Conservation (phyloP, 169 alveolate genomes). For the Cryptosporidium ryanae region DNA sequence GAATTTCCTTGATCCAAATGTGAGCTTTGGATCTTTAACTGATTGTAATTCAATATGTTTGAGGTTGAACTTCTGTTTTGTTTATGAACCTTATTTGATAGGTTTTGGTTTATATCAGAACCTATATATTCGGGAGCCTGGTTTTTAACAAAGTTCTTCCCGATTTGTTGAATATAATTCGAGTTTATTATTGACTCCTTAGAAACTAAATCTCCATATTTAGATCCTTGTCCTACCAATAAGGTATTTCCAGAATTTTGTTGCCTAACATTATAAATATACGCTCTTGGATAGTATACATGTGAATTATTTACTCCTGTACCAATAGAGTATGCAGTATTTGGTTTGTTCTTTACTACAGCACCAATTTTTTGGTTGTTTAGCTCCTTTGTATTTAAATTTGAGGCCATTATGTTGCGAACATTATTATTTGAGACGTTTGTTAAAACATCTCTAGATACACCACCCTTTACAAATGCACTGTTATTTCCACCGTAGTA, state of each 20-base stretch:
- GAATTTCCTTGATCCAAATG: too few relatives aligned
- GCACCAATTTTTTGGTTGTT: slow-evolving; percentile 1
- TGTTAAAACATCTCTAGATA: neutral
- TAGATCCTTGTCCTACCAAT: slow-evolving; percentile 6
- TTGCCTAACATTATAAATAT: slow-evolving; percentile 21
- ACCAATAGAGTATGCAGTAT: slow-evolving; percentile 14
- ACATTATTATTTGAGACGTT: slow-evolving; percentile 1
- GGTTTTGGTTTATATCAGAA: too few relatives aligned
- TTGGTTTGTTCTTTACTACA: slow-evolving; percentile 1
- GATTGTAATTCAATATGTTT: slow-evolving; percentile 28
- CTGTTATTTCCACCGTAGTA: neutral
- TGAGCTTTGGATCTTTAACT: neutral
- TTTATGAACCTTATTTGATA: too few relatives aligned
- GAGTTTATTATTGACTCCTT: neutral
- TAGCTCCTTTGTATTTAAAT: neutral
- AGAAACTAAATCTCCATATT: neutral
- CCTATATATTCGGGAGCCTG: too few relatives aligned
- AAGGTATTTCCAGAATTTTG: slow-evolving; percentile 1
- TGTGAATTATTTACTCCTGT: slow-evolving; percentile 26
- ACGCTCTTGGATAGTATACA: slow-evolving; percentile 64
- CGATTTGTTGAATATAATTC: neutral
- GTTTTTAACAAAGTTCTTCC: too few relatives aligned
- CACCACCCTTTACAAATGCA: neutral
- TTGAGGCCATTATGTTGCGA: neutral
- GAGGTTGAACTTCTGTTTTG: slow-evolving; percentile 10